Percentiles rank a stretch among this genome's conserved stretches.
phyloP scores from a whole-genome alignment of 768 basidiomycete genomes.

The Botryobasidium botryosum region DNA sequence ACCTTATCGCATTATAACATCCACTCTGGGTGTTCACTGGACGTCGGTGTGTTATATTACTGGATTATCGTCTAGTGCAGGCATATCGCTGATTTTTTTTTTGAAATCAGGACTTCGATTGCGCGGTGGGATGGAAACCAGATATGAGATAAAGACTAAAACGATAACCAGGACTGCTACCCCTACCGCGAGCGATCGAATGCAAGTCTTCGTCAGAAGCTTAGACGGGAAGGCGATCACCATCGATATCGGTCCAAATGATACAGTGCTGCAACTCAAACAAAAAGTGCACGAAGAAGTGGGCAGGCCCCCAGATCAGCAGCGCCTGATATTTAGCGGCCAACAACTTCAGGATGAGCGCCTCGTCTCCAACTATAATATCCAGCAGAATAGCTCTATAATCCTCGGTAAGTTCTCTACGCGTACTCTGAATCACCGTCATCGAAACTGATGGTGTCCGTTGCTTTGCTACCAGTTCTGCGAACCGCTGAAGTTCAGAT shows the following conservation, averaged over 20 bases:
- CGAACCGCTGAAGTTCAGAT: no score
- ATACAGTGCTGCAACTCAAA: not conserved
- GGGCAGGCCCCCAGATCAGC: not conserved
- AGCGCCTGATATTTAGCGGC: not conserved
- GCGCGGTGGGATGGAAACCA: no score
- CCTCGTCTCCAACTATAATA: not conserved
- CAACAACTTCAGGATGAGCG: not conserved
- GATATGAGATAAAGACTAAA: no score
- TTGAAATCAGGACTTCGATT: no score
- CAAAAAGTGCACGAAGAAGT: not conserved
- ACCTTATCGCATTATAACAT: conserved; percentile 20
- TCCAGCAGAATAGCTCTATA: not conserved
- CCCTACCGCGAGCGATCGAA: no score
- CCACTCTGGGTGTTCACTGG: conserved; percentile 7
- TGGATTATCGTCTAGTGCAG: no score
- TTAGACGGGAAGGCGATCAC: not conserved
- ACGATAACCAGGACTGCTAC: no score
- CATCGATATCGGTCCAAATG: not conserved
- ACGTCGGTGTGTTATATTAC: no score
- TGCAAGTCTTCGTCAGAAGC: not conserved
- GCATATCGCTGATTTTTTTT: no score
- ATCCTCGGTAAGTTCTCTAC: not conserved
- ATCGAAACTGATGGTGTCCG: not conserved
- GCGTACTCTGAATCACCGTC: not conserved
- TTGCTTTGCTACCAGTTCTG: not conserved